Conservation (phyloP, 371 early-diverging fungal species). For the Quaeritorhiza haematococci region DNA sequence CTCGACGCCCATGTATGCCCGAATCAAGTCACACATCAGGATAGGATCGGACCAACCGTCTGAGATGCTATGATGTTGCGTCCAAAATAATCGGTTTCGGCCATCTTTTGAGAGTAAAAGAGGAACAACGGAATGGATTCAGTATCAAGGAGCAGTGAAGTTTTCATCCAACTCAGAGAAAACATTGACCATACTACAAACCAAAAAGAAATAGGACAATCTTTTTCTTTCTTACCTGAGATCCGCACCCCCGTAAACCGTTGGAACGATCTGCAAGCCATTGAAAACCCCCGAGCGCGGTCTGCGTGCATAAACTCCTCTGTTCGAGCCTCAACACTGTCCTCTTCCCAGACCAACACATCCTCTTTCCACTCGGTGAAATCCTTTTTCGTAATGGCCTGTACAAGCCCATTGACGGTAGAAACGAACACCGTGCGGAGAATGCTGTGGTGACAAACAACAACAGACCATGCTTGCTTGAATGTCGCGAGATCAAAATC, state of each 20-base stretch:
- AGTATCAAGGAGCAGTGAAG: too few relatives aligned
- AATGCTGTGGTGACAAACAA: not conserved
- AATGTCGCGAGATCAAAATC: slow-evolving; percentile 1
- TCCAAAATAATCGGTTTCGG: slow-evolving; percentile 1
- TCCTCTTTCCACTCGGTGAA: not conserved
- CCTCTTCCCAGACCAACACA: too few relatives aligned
- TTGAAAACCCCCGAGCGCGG: too few relatives aligned
- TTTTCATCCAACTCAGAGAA: too few relatives aligned
- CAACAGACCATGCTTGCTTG: not conserved
- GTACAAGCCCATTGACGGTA: not conserved
- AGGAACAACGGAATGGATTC: too few relatives aligned
- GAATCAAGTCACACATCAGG: slow-evolving; percentile 13
- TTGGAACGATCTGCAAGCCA: too few relatives aligned
- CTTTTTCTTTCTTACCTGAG: too few relatives aligned
- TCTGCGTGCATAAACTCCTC: too few relatives aligned
- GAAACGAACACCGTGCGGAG: not conserved
- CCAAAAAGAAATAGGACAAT: too few relatives aligned
- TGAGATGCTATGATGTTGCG: slow-evolving; percentile 1
- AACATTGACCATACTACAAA: too few relatives aligned
- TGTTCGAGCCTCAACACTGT: too few relatives aligned
- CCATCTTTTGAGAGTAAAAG: not conserved
- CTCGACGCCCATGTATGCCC: not conserved
- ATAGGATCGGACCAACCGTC: slow-evolving; percentile 10
- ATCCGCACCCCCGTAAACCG: too few relatives aligned
- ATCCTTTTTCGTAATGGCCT: not conserved